These are phyloP conservation scores for Malassezia furfur DNA, from an alignment of 1,284 basidiomycete genomes.

Conservation along the genomic window DNA sequence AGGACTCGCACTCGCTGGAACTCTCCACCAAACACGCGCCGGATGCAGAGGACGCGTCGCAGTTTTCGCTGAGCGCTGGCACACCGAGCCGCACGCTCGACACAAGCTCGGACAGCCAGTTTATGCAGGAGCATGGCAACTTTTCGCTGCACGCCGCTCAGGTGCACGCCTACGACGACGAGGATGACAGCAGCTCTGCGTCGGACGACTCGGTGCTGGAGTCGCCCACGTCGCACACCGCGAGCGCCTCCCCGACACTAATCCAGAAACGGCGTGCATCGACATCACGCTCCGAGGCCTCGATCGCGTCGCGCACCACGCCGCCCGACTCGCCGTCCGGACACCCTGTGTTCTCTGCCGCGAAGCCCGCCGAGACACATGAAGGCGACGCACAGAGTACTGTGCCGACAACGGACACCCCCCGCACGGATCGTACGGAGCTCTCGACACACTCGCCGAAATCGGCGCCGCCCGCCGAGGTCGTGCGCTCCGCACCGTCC, in stretches of 20 bases:
- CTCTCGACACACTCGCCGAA: neutral
- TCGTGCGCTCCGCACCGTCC: too few species aligned
- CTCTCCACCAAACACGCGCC: neutral
- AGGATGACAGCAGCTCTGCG: neutral
- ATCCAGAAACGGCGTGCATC: neutral
- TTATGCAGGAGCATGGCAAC: conserved; percentile 1
- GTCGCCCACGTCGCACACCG: conserved; percentile 9
- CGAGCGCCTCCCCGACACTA: neutral
- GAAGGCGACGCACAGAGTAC: too few species aligned
- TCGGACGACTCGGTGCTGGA: conserved; percentile 5
- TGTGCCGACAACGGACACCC: too few species aligned
- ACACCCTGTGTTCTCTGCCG: neutral
- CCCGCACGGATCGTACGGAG: too few species aligned
- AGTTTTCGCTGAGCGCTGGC: neutral
- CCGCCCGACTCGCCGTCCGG: neutral
- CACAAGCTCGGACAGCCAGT: neutral
- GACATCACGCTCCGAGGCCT: neutral
- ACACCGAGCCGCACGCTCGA: neutral
- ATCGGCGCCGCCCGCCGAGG: too few species aligned
- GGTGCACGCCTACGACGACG: neutral
- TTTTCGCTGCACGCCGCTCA: neutral
- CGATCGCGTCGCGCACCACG: neutral
- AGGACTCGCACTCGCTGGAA: conserved; percentile 9
- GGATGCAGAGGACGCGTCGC: neutral
- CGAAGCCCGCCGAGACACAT: neutral